Conservation (phyloP, 306 rosid species). For the cucumber (Cucumis sativus) region Cucumber_9930_V3 NC_026659.2:9987001-9987500, state of each 20-base stretch:
- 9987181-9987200: background rate
- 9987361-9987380: background rate
- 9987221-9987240: background rate
- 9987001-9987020: constrained; percentile 14
- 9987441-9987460: background rate
- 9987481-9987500: background rate
- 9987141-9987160: background rate
- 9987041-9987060: constrained; percentile 9
- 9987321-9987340: background rate
- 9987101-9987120: background rate
- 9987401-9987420: background rate
- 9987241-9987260: background rate
- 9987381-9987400: background rate
- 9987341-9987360: constrained; percentile 1
- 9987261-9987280: background rate
- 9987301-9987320: too few relatives aligned
- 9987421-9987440: background rate
- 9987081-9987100: background rate
- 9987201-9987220: background rate
- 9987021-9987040: constrained; percentile 4
- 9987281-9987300: background rate
- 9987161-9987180: background rate
- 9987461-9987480: background rate
- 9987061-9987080: background rate
- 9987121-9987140: background rate